Percentiles rank a stretch among this genome's conserved stretches.
phyloP scores from a whole-genome alignment of 192 early-diverging fungal species.

The Backusella tarrabulga region DNA sequence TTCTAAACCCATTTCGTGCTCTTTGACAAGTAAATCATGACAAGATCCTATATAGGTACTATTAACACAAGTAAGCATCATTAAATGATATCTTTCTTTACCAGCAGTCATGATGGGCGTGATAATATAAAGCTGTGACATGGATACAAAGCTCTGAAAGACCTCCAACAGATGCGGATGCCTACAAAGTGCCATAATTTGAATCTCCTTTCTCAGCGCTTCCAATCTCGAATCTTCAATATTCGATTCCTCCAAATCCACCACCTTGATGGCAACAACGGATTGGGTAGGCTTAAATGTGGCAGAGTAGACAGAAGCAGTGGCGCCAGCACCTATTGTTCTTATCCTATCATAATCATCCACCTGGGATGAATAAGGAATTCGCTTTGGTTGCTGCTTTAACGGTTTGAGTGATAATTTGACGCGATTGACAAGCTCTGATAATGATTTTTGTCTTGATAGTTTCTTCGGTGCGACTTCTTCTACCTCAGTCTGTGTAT shows the following conservation, averaged over 20 bases:
- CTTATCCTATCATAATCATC: slow-evolving; percentile 16
- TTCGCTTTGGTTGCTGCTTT: not conserved
- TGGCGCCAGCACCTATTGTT: slow-evolving; percentile 29
- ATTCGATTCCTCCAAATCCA: not conserved
- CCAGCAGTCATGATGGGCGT: slow-evolving; percentile 38
- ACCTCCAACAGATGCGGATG: slow-evolving; percentile 31
- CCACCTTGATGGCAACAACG: slow-evolving; percentile 26
- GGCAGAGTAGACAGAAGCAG: slow-evolving; percentile 28
- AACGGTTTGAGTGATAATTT: not conserved
- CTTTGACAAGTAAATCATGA: slow-evolving; percentile 16
- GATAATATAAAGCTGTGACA: slow-evolving; percentile 31
- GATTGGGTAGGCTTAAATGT: slow-evolving; percentile 12
- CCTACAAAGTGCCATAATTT: slow-evolving; percentile 32
- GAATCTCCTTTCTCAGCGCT: slow-evolving; percentile 27
- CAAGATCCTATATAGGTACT: slow-evolving; percentile 24
- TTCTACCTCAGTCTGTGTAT: not conserved
- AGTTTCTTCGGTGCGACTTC: not conserved
- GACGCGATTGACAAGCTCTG: slow-evolving; percentile 12
- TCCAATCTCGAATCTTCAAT: slow-evolving; percentile 23
- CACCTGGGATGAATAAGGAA: not conserved
- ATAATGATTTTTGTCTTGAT: slow-evolving; percentile 8
- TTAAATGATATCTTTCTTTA: not conserved
- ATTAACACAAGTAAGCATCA: not conserved
- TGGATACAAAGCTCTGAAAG: slow-evolving; percentile 28
- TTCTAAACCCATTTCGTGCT: slow-evolving; percentile 15